Evolutionary conservation across 176 grass and related monocot genomes (phyloP), one percentile per base, ranked within the genome.

Genomic region (Aegilops longissima): DNA sequence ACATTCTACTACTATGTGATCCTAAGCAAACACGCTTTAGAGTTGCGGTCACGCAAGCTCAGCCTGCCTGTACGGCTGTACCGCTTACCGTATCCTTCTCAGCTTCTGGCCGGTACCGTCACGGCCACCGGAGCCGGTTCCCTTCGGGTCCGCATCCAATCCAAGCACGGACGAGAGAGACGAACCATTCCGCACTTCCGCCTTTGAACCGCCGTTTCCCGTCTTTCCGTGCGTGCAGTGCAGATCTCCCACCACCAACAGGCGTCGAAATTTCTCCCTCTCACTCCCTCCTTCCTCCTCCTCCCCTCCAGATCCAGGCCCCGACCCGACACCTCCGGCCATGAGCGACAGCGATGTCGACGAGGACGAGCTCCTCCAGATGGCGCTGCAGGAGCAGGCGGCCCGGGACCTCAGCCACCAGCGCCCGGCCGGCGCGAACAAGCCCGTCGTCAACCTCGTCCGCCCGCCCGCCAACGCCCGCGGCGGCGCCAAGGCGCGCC

Each of bases 341-440:
- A 95, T 98, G 95, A 95, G 96, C 86, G 93, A 92, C 86, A 95
- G 96, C 91, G 96, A 98, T 52, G 73, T 94, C 30, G 95, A 98
- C 82, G 93, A 98, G 88, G 95, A 98, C 85, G 93, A 95, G 85
- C 95, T 98, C 84, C 96, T 98, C 82, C 96, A 98, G 90, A 98
- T 96, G 39, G 96, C 96, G 12, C 86, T 98, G 68, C 93, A 88
- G 92, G 96, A 98, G 90, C 96, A 98, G 70, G 93, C 94, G 34
- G 86, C 91, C 82, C 84, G 96, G 47, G 94, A 98, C 84, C 88
- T 98, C 66, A 96, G 85, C 92, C 95, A 98, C 90, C 90, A 95
- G 92, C 93, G 89, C 70, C 96, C 90, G 29, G 64, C 87, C 12
- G 87, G 63, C 65, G 86, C 88, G 13, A 80, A 81, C 34, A 98